Percentiles rank a stretch among this genome's conserved stretches.
Conservation (phyloP, 1,284 basidiomycete genomes). For the Trichosporon ovoides region DNA sequence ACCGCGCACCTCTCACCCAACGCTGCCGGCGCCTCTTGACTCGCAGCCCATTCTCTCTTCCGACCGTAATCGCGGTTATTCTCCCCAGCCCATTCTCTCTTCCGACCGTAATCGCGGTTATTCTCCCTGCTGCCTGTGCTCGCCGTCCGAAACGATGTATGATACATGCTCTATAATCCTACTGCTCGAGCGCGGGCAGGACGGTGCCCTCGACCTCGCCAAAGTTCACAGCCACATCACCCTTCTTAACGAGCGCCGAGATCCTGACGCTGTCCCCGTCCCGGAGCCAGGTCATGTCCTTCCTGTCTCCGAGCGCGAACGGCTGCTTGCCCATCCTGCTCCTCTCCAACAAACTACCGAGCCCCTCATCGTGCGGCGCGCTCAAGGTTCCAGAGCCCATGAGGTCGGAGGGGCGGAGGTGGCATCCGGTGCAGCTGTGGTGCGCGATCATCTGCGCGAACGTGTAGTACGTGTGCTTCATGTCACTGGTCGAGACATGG, state of each 20-base stretch:
- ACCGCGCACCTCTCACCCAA: too few species aligned
- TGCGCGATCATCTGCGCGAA: slow-evolving; percentile 29
- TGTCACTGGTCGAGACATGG: slow-evolving; percentile 7
- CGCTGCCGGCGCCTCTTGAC: too few species aligned
- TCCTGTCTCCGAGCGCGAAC: slow-evolving; percentile 16
- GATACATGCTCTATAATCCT: too few species aligned
- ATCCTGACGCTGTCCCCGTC: slow-evolving; percentile 20
- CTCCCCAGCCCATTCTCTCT: too few species aligned
- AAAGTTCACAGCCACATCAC: slow-evolving; percentile 15
- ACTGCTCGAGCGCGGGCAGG: slow-evolving; percentile 9
- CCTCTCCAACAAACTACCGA: slow-evolving; percentile 26
- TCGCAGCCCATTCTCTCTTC: too few species aligned
- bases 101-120: too few species aligned
- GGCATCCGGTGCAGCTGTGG: slow-evolving; percentile 27
- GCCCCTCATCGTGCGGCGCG: slow-evolving; percentile 15
- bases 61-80: too few species aligned
- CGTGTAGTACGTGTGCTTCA: slow-evolving; percentile 21
- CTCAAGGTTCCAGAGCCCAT: slow-evolving; percentile 31
- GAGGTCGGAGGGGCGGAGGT: slow-evolving; percentile 26
- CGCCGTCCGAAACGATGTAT: too few species aligned
- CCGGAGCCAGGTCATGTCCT: slow-evolving; percentile 23
- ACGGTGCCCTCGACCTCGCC: slow-evolving; percentile 21
- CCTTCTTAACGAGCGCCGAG: slow-evolving; percentile 9
- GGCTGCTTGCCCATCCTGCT: slow-evolving; percentile 13
- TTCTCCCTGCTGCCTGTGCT: too few species aligned